phyloP scores from a whole-genome alignment of 257 asterid species.

The Rhazya stricta region DNA sequence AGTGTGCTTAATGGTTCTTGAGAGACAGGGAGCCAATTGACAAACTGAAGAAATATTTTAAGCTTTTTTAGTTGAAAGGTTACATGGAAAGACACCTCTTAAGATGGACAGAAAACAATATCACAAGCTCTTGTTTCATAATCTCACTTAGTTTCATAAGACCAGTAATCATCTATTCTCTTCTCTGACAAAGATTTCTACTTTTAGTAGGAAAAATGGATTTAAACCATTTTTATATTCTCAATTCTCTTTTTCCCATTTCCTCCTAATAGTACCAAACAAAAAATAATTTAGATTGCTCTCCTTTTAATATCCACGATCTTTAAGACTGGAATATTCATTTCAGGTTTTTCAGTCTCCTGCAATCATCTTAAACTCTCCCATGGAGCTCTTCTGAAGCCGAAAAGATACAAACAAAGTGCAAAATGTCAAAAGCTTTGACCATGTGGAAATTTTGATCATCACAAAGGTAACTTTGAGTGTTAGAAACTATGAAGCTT shows the following conservation, averaged over 20 bases:
- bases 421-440: background rate
- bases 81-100: background rate
- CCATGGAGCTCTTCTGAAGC: background rate
- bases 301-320: background rate
- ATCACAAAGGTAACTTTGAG: conserved; percentile 3
- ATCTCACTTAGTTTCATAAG: background rate
- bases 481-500: background rate
- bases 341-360: background rate
- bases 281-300: background rate
- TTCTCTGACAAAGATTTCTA: conserved; percentile 3
- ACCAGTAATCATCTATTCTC: background rate
- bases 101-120: background rate
- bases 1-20: background rate
- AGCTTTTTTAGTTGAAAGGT: background rate
- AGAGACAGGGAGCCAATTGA: background rate
- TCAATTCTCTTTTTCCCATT: background rate
- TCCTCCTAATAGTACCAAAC: background rate
- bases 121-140: background rate
- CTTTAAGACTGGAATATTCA: background rate
- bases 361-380: background rate
- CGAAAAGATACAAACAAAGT: background rate
- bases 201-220: background rate
- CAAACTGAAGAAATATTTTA: no score
- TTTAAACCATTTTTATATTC: background rate
- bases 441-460: background rate